phyloP scores from a whole-genome alignment of 2,329 filamentous ascomycete species.

The Paraconiothyrium brasiliense region DNA sequence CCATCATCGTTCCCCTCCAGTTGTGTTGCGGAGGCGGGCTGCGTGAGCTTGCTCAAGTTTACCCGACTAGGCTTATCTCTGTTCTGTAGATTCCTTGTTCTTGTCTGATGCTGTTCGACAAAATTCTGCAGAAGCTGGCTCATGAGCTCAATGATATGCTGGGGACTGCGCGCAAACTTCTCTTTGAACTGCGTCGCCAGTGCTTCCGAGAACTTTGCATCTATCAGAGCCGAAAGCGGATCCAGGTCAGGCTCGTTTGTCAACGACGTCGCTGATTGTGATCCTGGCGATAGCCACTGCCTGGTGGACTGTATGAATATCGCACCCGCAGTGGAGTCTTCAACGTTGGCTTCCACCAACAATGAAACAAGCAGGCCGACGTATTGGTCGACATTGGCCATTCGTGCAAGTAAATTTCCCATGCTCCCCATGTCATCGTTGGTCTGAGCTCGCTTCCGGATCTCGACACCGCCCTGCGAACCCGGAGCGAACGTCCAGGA shows the following conservation, averaged over 20 bases:
- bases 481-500: constrained; percentile 65
- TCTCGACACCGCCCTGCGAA: constrained; percentile 61
- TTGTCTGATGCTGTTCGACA: constrained; percentile 53
- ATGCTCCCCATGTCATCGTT: constrained; percentile 83
- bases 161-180: constrained; percentile 70
- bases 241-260: constrained; percentile 50
- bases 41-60: constrained; percentile 39
- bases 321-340: constrained; percentile 64
- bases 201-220: constrained; percentile 70
- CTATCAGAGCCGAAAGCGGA: constrained; percentile 60
- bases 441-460: constrained; percentile 73
- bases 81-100: constrained; percentile 50
- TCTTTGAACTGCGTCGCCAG: constrained; percentile 71
- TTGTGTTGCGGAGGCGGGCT: constrained; percentile 14
- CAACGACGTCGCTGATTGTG: constrained; percentile 25
- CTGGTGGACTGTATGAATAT: constrained; percentile 69
- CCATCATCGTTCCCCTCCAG: constrained; percentile 23
- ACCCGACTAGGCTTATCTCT: constrained; percentile 34
- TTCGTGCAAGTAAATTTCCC: constrained; percentile 69
- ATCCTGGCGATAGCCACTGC: constrained; percentile 61
- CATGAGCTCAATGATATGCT: constrained; percentile 71
- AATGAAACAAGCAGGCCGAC: constrained; percentile 37
- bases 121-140: constrained; percentile 64
- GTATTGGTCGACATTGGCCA: constrained; percentile 39
- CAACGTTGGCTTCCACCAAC: constrained; percentile 61